Evolutionary conservation across 345 rosid genomes (phyloP).

Genomic region (Brassica cretica): DNA sequence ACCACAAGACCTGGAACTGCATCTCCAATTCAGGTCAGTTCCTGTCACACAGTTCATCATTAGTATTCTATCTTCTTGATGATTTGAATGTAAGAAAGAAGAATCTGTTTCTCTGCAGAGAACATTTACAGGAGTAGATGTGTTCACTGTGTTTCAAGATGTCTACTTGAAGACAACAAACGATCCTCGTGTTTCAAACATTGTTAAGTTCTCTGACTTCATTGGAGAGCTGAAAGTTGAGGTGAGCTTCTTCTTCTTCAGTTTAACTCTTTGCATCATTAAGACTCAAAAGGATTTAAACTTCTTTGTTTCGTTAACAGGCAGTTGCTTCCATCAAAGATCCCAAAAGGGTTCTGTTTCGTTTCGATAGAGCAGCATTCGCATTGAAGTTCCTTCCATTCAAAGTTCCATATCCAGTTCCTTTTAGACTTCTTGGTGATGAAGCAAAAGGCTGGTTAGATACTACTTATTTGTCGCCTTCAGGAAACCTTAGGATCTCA

Average conservation of each 20-base stretch:
- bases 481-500: constrained; percentile 88
- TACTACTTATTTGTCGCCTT: constrained; percentile 74
- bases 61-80: neutral
- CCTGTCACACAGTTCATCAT: neutral
- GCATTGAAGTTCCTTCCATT: constrained; percentile 81
- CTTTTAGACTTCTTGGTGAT: constrained; percentile 93
- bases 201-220: constrained; percentile 77
- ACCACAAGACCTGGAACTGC: constrained; percentile 98
- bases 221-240: constrained; percentile 93
- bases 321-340: constrained; percentile 77
- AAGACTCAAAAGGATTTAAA: neutral
- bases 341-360: constrained; percentile 66
- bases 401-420: constrained; percentile 94
- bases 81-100: constrained; percentile 3
- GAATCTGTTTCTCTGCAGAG: constrained; percentile 53
- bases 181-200: constrained; percentile 87
- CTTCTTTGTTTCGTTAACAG: constrained; percentile 37
- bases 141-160: constrained; percentile 89
- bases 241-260: constrained; percentile 35
- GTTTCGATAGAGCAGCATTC: constrained; percentile 79
- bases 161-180: constrained; percentile 64
- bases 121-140: constrained; percentile 90
- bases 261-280: neutral
- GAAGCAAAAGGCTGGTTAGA: constrained; percentile 97
- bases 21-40: constrained; percentile 86